phyloP scores from a whole-genome alignment of 257 asterid species.

The Schizonepeta tenuifolia region DNA sequence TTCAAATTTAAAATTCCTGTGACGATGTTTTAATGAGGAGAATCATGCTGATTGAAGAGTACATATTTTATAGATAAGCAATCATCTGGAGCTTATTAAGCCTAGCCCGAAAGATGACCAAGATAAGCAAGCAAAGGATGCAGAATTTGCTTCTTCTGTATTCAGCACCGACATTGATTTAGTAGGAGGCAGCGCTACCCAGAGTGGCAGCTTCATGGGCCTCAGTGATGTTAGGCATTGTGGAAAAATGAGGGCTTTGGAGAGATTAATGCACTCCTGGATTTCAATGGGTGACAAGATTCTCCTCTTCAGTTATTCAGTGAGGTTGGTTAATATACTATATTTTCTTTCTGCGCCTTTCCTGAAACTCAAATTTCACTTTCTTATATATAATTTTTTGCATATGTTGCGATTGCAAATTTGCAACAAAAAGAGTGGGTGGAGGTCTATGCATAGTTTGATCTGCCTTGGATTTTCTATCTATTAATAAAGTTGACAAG shows the following conservation, averaged over 20 bases:
- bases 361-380: slow-evolving; percentile 3
- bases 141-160: slow-evolving; percentile 75
- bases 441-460: not conserved
- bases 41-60: not conserved
- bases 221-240: slow-evolving; percentile 85
- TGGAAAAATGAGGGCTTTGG: slow-evolving; percentile 96
- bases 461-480: not conserved
- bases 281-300: slow-evolving; percentile 80
- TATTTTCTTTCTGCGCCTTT: not conserved
- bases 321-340: slow-evolving; percentile 70
- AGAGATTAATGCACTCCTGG: slow-evolving; percentile 81
- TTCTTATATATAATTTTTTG: not conserved
- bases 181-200: slow-evolving; percentile 72
- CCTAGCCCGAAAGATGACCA: slow-evolving; percentile 84
- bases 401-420: slow-evolving; percentile 6
- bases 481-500: not conserved
- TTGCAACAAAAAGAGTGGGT: not conserved
- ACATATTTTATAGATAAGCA: slow-evolving; percentile 63
- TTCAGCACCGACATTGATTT: slow-evolving; percentile 68
- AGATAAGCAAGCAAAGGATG: slow-evolving; percentile 84
- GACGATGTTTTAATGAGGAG: not conserved
- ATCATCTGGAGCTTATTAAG: slow-evolving; percentile 96
- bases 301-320: slow-evolving; percentile 95
- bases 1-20: not conserved
- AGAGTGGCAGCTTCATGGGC: slow-evolving; percentile 85